Conservation (phyloP, 768 basidiomycete species). For the Trametes maxima region DNA sequence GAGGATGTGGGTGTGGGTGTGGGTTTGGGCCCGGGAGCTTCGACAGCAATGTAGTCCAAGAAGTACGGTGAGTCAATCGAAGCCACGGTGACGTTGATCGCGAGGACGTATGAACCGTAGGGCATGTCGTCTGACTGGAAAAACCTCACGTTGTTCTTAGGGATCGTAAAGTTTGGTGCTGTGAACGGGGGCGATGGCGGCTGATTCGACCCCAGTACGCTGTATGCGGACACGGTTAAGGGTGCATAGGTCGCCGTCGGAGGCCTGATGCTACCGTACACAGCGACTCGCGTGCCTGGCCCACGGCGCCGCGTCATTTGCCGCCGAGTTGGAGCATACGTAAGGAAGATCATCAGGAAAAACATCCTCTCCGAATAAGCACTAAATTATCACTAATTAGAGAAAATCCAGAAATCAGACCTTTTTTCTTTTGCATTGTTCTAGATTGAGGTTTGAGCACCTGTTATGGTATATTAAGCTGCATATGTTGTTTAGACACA, state of each 20-base stretch:
- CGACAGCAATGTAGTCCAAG: slow-evolving; percentile 1
- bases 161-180: not conserved
- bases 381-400: too few species aligned
- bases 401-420: too few species aligned
- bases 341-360: too few species aligned
- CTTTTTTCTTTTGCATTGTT: too few species aligned
- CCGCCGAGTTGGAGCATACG: not conserved
- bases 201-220: not conserved
- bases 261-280: slow-evolving; percentile 4
- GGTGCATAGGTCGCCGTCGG: not conserved
- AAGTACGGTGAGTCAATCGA: not conserved
- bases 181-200: not conserved
- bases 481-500: too few species aligned
- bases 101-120: not conserved
- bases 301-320: too few species aligned
- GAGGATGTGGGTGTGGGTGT: not conserved
- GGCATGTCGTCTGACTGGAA: slow-evolving; percentile 1
- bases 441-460: too few species aligned
- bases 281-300: not conserved
- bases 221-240: not conserved
- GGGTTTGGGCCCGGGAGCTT: not conserved
- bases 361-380: too few species aligned
- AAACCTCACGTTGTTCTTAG: slow-evolving; percentile 5
- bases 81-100: not conserved
- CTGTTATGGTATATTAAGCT: too few species aligned